Evolutionary conservation across 768 basidiomycete species (phyloP).

Genomic region (Amanita subjunquillea): DNA sequence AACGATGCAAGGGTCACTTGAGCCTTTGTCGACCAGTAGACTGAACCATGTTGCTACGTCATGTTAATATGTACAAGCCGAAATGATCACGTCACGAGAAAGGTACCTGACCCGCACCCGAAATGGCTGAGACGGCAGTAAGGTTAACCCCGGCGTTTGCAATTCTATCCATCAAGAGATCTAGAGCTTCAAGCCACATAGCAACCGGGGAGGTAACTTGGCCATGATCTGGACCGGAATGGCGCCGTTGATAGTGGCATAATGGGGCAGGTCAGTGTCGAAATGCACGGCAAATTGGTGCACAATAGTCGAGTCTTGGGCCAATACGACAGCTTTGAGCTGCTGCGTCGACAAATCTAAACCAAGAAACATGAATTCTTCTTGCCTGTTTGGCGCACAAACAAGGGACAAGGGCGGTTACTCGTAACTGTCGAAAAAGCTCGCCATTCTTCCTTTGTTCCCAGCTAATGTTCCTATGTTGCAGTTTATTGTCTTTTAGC

Average conservation of each 20-base stretch:
- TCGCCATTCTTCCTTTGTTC: not conserved
- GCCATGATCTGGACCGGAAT: constrained; percentile 53
- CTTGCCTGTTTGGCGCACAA: not conserved
- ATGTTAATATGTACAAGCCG: not conserved
- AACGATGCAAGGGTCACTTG: constrained; percentile 41
- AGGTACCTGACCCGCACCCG: constrained; percentile 70
- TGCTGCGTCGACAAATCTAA: constrained; percentile 84
- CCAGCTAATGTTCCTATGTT: too few relatives aligned
- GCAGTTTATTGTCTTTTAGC: not conserved
- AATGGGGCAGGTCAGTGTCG: constrained; percentile 65
- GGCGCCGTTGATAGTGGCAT: constrained; percentile 58
- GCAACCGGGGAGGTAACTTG: constrained; percentile 73
- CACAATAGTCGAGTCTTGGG: constrained; percentile 44
- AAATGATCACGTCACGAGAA: not conserved
- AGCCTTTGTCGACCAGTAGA: constrained; percentile 65
- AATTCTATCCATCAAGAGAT: constrained; percentile 60
- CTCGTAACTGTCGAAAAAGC: too few relatives aligned
- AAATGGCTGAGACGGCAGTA: constrained; percentile 47
- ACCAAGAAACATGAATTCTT: constrained; percentile 47
- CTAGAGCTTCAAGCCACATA: constrained; percentile 83
- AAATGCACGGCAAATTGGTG: constrained; percentile 71
- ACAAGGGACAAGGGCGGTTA: not conserved
- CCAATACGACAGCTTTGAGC: constrained; percentile 65
- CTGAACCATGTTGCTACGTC: constrained; percentile 74
- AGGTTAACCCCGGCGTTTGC: constrained; percentile 50